Conservation (phyloP, 768 basidiomycete species). For the Panus rudis region DNA sequence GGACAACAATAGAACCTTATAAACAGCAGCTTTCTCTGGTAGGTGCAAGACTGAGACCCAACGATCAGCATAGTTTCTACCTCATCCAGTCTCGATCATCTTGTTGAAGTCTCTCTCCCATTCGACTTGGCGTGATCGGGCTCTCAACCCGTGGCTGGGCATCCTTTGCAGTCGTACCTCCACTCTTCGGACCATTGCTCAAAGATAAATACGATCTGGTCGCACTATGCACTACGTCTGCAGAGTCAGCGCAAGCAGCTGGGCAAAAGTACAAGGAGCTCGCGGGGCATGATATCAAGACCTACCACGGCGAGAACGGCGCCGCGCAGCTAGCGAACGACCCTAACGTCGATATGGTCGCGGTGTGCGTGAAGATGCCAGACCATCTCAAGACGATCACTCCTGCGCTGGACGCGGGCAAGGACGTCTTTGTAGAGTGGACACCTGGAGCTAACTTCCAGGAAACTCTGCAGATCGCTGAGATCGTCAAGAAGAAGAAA, state of each 20-base stretch:
- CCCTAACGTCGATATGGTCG: conserved; percentile 32
- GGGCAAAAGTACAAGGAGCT: conserved; percentile 23
- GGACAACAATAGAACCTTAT: no score
- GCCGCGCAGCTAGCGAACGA: conserved; percentile 24
- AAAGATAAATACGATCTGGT: conserved; percentile 19
- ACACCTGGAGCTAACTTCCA: conserved; percentile 26
- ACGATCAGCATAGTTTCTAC: no score
- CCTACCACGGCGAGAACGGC: conserved; percentile 26
- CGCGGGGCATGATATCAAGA: conserved; percentile 23
- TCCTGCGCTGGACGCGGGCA: conserved; percentile 30
- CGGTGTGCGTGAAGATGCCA: conserved; percentile 27
- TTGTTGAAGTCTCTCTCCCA: no score
- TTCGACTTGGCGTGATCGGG: conserved; percentile 19
- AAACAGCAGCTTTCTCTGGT: no score
- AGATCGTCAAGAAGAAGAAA: conserved; percentile 23
- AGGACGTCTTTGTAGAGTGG: conserved; percentile 36
- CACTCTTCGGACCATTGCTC: conserved; percentile 18
- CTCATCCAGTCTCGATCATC: no score
- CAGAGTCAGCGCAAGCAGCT: conserved; percentile 24
- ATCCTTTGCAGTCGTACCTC: conserved; percentile 27
- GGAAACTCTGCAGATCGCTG: conserved; percentile 30
- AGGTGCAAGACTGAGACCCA: no score
- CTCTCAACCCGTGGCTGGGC: conserved; percentile 12
- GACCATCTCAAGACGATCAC: conserved; percentile 25
- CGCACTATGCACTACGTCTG: conserved; percentile 30